phyloP scores from a whole-genome alignment of 2,329 filamentous ascomycete genomes.

The Alternaria brassicae region DNA sequence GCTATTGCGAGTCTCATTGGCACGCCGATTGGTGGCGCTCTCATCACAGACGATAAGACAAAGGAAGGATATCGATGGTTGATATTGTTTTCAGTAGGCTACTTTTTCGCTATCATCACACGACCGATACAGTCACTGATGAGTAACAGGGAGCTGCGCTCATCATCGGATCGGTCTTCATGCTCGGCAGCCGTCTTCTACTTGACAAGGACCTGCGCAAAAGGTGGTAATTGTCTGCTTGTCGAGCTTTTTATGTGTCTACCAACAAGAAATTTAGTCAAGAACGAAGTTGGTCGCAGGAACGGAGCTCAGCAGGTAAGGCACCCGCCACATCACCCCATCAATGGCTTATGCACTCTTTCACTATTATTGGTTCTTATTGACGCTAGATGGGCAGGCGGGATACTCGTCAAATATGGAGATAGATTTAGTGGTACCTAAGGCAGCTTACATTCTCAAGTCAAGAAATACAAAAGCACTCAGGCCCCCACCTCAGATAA shows the following conservation, averaged over 20 bases:
- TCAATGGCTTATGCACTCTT: too few species aligned
- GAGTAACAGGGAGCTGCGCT: conserved; percentile 22
- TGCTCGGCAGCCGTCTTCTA: conserved; percentile 29
- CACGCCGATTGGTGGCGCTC: conserved; percentile 68
- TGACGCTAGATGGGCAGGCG: too few species aligned
- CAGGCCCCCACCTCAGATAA: background rate
- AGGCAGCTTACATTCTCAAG: too few species aligned
- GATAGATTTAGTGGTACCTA: too few species aligned
- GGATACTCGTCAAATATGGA: too few species aligned
- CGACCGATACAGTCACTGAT: background rate
- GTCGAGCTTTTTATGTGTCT: too few species aligned
- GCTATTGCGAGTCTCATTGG: conserved; percentile 71
- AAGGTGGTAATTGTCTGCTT: conserved; percentile 17
- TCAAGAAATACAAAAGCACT: too few species aligned
- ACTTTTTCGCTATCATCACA: background rate
- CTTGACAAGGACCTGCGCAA: conserved; percentile 21
- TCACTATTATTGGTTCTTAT: too few species aligned
- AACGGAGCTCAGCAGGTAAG: too few species aligned
- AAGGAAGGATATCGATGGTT: conserved; percentile 34
- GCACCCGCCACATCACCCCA: too few species aligned
- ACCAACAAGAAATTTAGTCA: too few species aligned
- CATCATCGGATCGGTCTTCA: conserved; percentile 24
- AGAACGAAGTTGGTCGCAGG: too few species aligned
- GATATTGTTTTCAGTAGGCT: conserved; percentile 37
- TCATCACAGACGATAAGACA: conserved; percentile 29